Evolutionary conservation across 78 protist genomes (phyloP).

Genomic region (Dictyostelium discoideum): DNA sequence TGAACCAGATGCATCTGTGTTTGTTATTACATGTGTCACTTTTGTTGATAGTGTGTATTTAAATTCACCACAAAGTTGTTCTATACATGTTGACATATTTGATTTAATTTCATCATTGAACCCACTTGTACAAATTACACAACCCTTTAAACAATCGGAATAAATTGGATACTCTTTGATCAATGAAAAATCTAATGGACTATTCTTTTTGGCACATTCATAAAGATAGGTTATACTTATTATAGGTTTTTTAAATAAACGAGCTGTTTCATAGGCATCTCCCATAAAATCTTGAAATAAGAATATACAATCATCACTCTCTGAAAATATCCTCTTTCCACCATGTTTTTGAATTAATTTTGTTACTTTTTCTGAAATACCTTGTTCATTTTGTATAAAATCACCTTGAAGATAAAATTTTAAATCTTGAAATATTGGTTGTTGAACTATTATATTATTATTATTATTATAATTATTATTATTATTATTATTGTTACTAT

Average conservation of each 20-base stretch:
- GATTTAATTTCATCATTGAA: background rate
- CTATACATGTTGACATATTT: background rate
- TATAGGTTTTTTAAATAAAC: background rate
- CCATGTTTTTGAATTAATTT: conserved; percentile 23
- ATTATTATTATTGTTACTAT: background rate
- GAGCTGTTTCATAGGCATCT: background rate
- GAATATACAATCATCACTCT: background rate
- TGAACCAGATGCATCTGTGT: background rate
- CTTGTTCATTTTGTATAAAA: background rate
- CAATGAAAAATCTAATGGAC: background rate
- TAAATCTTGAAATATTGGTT: conserved; percentile 15
- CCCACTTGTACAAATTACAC: background rate
- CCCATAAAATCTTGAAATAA: background rate
- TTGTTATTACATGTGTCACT: background rate
- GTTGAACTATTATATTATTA: background rate
- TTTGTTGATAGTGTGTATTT: background rate
- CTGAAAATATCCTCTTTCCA: background rate
- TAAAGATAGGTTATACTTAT: background rate
- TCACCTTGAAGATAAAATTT: background rate
- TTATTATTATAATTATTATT: background rate
- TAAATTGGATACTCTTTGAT: background rate
- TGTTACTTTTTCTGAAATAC: background rate
- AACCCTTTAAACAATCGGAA: conserved; percentile 8
- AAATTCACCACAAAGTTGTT: background rate
- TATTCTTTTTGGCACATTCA: conserved; percentile 1